Conservation (phyloP, 2,329 filamentous ascomycete species). For the Bipolaris bicolor region DNA sequence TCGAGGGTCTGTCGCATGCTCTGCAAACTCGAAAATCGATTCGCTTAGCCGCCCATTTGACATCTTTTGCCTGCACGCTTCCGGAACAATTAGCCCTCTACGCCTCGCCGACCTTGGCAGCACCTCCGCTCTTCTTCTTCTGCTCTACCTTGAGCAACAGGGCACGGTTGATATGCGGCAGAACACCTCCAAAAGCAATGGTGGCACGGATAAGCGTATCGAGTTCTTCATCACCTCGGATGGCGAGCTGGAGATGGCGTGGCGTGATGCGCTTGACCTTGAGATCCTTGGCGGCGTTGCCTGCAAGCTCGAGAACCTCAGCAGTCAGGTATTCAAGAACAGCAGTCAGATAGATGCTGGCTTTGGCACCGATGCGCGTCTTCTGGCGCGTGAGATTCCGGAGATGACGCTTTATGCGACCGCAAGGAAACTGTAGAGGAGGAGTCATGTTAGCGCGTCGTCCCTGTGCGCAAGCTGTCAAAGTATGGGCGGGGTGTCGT, state of each 20-base stretch:
- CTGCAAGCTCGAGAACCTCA: conserved; percentile 96
- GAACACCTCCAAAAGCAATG: conserved; percentile 96
- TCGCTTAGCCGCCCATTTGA: conserved; percentile 4
- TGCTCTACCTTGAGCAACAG: conserved; percentile 94
- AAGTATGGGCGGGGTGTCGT: conserved; percentile 29
- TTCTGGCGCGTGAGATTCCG: conserved; percentile 99
- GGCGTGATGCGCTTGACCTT: conserved; percentile 99
- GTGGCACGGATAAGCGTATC: conserved; percentile 97
- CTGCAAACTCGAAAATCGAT: conserved; percentile 12
- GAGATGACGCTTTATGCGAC: conserved; percentile 99
- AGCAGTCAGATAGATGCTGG: conserved; percentile 96
- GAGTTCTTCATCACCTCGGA: conserved; percentile 97
- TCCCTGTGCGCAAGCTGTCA: conserved; percentile 17
- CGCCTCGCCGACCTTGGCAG: conserved; percentile 59
- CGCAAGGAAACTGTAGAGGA: conserved; percentile 83
- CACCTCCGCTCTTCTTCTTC: conserved; percentile 89
- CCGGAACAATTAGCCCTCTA: conserved; percentile 18
- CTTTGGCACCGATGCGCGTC: conserved; percentile 99
- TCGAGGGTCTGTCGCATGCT: conserved; percentile 1
- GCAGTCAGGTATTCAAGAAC: conserved; percentile 98
- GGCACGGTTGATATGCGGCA: conserved; percentile 98
- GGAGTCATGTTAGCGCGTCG: conserved; percentile 34
- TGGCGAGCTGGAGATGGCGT: conserved; percentile 95
- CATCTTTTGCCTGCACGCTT: conserved; percentile 8
- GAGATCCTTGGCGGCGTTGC: conserved; percentile 98